Percentiles rank a stretch among this genome's conserved stretches.
Evolutionary conservation across 1,284 basidiomycete genomes (phyloP).

Genomic region (Melampsora occidentalis): DNA sequence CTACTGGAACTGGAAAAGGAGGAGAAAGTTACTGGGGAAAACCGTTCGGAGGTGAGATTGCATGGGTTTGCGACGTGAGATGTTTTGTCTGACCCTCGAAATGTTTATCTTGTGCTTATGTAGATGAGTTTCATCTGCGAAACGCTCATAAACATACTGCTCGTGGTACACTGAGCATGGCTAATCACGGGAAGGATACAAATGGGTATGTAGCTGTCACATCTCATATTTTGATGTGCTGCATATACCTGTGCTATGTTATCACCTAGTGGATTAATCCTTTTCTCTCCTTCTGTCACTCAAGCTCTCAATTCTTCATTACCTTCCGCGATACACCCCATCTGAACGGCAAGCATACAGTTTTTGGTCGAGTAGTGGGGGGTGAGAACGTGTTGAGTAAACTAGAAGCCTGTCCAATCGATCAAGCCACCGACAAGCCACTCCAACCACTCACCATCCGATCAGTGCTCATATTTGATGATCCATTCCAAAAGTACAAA

Average conservation of each 20-base stretch:
- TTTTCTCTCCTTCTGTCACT: not conserved
- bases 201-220: slow-evolving; percentile 51
- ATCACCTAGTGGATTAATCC: no score
- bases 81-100: not conserved
- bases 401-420: slow-evolving; percentile 74
- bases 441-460: slow-evolving; percentile 74
- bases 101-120: not conserved
- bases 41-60: slow-evolving; percentile 88
- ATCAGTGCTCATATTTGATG: slow-evolving; percentile 68
- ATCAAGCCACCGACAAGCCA: slow-evolving; percentile 81
- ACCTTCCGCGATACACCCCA: slow-evolving; percentile 78
- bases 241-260: no score
- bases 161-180: slow-evolving; percentile 51
- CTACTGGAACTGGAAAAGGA: slow-evolving; percentile 89
- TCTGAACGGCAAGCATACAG: slow-evolving; percentile 59
- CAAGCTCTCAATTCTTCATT: slow-evolving; percentile 64
- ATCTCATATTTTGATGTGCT: slow-evolving; percentile 46
- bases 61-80: not conserved
- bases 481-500: slow-evolving; percentile 43
- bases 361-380: slow-evolving; percentile 93
- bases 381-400: slow-evolving; percentile 83
- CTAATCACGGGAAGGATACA: slow-evolving; percentile 51
- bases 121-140: slow-evolving; percentile 44
- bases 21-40: slow-evolving; percentile 93
- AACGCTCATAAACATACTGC: slow-evolving; percentile 49